Base-by-base conservation (phyloP, 768 basidiomycete genomes). In the Podaxis sp. region DNA sequence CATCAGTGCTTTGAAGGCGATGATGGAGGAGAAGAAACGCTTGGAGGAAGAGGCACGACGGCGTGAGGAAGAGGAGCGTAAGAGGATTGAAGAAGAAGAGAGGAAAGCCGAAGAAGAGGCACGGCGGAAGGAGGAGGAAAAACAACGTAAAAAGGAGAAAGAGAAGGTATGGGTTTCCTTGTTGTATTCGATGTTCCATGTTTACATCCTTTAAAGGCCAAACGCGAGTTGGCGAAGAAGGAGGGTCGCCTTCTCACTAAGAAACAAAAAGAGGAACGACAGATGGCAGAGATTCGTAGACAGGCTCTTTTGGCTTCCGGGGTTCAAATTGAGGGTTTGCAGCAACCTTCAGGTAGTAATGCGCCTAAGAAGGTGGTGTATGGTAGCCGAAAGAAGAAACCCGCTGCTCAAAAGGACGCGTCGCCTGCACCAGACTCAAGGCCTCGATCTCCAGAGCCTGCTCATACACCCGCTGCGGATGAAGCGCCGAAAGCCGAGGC, bases 181-280 rank as follows among this genome's bases (percentile, higher is more conserved):
- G 33, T 65, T 56, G 33, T 52, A 48, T 59, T 56, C 36, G 26
- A 46, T 2, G 13, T 24, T 22, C 57, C 13, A 48, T 38, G 33
- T 48, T 57, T 12, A 63, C 52, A 56, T 64, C 59, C 64, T 49
- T 55, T 28, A 59, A 33, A 96, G 95, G 89, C 86, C 51, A 97
- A 96, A 75, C 87, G 87, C 57, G 96, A 97, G 68, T 73, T 90
- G 57, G 89, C 92, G 13, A 94, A 92, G 83, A 96, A 95, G 73
- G 96, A 99, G 77, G 97, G 97, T 24, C 86, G 91, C 52, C 78
- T 96, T 26, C 82, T 99, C 55, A 99, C 96, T n/a, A 95, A 96
- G 75, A 97, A 96, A 76, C 96, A 99, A 74, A 96, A 95, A 75
- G 91, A 93, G 70, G 96, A 98, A 73, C 88, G 84, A 68, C 92